Evolutionary conservation across 2,329 filamentous ascomycete genomes (phyloP).

Genomic region (Aspergillus floridensis): DNA sequence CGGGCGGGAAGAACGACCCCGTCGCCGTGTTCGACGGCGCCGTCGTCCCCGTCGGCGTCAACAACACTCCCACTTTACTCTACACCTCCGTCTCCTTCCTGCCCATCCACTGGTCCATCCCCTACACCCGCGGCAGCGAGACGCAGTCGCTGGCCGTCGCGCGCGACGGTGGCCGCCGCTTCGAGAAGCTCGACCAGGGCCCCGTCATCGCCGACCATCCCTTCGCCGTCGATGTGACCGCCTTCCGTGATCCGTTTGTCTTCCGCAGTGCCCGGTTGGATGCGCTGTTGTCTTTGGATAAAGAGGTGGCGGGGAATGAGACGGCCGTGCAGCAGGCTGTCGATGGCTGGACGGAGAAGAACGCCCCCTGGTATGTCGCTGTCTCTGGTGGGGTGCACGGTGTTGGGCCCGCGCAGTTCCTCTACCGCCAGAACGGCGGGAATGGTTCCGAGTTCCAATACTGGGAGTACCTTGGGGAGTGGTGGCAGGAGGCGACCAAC

Average conservation of each 20-base stretch:
- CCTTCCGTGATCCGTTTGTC: slow-evolving; percentile 21
- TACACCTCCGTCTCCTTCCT: slow-evolving; percentile 49
- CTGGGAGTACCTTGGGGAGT: slow-evolving; percentile 22
- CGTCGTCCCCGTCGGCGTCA: slow-evolving; percentile 21
- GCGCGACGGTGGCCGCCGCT: slow-evolving; percentile 48
- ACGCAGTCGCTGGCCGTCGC: slow-evolving; percentile 47
- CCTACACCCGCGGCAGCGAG: slow-evolving; percentile 47
- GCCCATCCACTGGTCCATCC: slow-evolving; percentile 47
- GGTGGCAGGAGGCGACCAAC: slow-evolving; percentile 20
- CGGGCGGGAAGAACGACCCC: slow-evolving; percentile 19
- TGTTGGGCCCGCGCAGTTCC: slow-evolving; percentile 15
- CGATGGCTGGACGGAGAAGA: background rate
- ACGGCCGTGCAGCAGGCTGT: background rate
- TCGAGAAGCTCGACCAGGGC: slow-evolving; percentile 47
- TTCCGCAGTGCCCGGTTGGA: slow-evolving; percentile 18
- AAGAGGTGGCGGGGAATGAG: background rate
- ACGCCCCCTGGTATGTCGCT: slow-evolving; percentile 19
- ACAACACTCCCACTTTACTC: slow-evolving; percentile 47
- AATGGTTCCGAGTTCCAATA: slow-evolving; percentile 12
- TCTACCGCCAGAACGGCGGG: slow-evolving; percentile 17
- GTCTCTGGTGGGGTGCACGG: slow-evolving; percentile 20
- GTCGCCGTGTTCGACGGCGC: slow-evolving; percentile 20
- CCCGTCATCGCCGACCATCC: slow-evolving; percentile 41
- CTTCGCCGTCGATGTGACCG: slow-evolving; percentile 17
- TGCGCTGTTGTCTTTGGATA: background rate